phyloP scores from a whole-genome alignment of 352 stramenopile species.

The Phytophthora syringae region DNA sequence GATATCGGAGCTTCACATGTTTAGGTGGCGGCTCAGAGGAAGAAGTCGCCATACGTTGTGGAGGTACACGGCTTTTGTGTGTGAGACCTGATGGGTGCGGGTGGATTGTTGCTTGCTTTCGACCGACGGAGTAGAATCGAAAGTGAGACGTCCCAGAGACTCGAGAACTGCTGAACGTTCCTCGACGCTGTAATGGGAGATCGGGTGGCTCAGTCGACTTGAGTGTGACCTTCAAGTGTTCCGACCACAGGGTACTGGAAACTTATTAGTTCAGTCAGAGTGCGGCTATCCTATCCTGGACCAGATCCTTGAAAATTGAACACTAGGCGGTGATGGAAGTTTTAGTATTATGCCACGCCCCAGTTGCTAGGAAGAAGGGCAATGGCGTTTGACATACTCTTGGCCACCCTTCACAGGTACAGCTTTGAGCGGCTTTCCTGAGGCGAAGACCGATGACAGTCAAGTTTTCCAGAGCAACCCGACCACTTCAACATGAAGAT shows the following conservation, averaged over 20 bases:
- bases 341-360: too few relatives aligned
- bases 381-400: too few relatives aligned
- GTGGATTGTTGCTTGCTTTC: background rate
- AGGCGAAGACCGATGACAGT: too few relatives aligned
- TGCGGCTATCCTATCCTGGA: conserved; percentile 3
- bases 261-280: conserved; percentile 8
- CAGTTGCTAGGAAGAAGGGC: too few relatives aligned
- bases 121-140: conserved; percentile 7
- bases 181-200: conserved; percentile 8
- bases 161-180: conserved; percentile 10
- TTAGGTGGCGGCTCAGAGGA: conserved; percentile 19
- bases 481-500: too few relatives aligned
- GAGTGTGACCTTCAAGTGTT: conserved; percentile 16
- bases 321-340: too few relatives aligned
- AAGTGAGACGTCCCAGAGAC: conserved; percentile 10
- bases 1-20: conserved; percentile 30
- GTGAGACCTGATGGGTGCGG: background rate
- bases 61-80: background rate
- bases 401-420: too few relatives aligned
- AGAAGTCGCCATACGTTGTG: conserved; percentile 18
- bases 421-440: too few relatives aligned
- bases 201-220: conserved; percentile 4
- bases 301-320: conserved; percentile 7
- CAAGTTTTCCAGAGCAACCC: too few relatives aligned
- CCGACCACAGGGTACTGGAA: conserved; percentile 13